Evolutionary conservation across 2,329 filamentous ascomycete genomes (phyloP), one percentile per base, ranked within the genome.

Genomic region (Calonectria honghensis): DNA sequence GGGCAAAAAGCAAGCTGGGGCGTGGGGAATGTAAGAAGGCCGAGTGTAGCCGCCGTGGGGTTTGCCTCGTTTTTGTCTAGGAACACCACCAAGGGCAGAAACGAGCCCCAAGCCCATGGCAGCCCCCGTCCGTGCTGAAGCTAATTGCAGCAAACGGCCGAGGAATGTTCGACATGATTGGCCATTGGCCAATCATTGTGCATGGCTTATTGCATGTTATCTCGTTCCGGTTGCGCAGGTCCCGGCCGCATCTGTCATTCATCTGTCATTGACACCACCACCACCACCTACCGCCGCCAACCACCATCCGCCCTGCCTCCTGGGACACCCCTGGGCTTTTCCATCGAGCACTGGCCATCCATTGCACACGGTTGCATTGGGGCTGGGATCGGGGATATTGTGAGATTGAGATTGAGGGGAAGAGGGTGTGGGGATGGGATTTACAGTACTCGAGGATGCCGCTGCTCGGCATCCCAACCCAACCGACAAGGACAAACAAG

Each of bases 11-110:
- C 68, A 48, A 11, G n/a, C 24, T 29, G 50, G 71, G 66, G 63
- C 64, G 66, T 68, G 48, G 66, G 41, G 61, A 71, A 64, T 29
- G 45, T 3, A 20, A 63, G 59, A 76, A 74, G 73, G 79, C 79
- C 79, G 79, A 79, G 77, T 76, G 77, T 81, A 81, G 79, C 79
- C 79, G 79, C 74, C 72, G 73, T 75, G 75, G 75, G 72, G 74
- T 65, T 65, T 65, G 61, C 61, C 41, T 65, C 61, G 20, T 65
- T 45, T 64, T 45, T 65, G 39, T 65, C 61, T 50, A 45, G 41
- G 27, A 63, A 39, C 37, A 39, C 57, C 32, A 41, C 61, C 41
- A 65, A 54, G 51, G 14, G 27, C 51, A 54, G 31, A 32, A n/a
- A 63, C 57, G 57, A 39, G 24, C 57, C 35, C 57, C 57, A 27